Percentiles rank a stretch among this genome's conserved stretches.
These are phyloP conservation scores for Penicillium chermesinum DNA, from an alignment of 495 filamentous ascomycete species.

Conservation along the genomic window DNA sequence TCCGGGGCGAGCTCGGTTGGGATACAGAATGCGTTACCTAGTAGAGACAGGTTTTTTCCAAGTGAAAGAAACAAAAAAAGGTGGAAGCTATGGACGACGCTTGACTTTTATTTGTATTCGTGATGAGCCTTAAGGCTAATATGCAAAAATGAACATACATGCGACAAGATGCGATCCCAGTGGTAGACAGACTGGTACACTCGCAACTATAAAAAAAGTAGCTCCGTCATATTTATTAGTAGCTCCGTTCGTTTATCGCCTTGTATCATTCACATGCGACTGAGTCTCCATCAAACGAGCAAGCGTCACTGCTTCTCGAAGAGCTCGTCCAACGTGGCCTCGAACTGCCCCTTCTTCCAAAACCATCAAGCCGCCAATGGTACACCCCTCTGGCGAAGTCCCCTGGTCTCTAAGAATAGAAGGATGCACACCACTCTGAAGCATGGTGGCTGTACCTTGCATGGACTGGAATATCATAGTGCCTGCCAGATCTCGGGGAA, in stretches of 20 bases:
- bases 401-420: slow-evolving; percentile 36
- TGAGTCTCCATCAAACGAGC: slow-evolving; percentile 36
- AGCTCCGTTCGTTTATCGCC: slow-evolving; percentile 18
- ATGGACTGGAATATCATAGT: slow-evolving; percentile 38
- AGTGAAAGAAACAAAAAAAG: neutral
- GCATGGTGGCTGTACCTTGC: slow-evolving; percentile 34
- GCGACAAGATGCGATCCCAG: slow-evolving; percentile 17
- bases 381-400: slow-evolving; percentile 40
- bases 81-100: neutral
- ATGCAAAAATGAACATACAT: slow-evolving; percentile 23
- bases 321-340: slow-evolving; percentile 33
- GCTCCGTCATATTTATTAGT: too few species aligned
- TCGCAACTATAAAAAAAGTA: slow-evolving; percentile 23
- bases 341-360: slow-evolving; percentile 40
- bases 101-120: neutral
- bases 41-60: neutral
- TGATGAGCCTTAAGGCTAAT: neutral
- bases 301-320: slow-evolving; percentile 39
- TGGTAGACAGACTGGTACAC: slow-evolving; percentile 18
- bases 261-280: slow-evolving; percentile 35
- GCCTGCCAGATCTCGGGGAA: slow-evolving; percentile 36
- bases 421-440: slow-evolving; percentile 37
- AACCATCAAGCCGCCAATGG: slow-evolving; percentile 42
- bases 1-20: neutral
- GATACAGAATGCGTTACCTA: neutral